These are phyloP conservation scores for Coleophoma crateriformis DNA, from an alignment of 2,329 filamentous ascomycete genomes.

Conservation along the genomic window DNA sequence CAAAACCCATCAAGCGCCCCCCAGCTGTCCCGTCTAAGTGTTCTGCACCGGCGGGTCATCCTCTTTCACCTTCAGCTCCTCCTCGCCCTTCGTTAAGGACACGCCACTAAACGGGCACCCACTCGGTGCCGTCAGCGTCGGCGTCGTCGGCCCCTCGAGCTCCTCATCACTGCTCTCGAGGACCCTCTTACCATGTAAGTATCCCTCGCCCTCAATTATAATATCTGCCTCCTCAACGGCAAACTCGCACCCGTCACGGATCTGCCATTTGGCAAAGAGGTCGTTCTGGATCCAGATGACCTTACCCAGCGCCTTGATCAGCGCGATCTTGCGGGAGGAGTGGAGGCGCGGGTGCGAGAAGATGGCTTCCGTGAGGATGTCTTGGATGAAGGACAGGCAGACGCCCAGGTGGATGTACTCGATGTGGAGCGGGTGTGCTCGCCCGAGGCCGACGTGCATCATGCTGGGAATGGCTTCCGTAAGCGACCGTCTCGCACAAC, in stretches of 20 bases:
- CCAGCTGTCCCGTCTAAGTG: neutral
- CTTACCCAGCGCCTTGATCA: conserved; percentile 73
- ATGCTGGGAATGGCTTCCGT: conserved; percentile 1
- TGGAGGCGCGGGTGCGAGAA: conserved; percentile 53
- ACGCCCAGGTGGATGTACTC: conserved; percentile 74
- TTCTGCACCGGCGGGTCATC: neutral
- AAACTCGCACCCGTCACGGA: conserved; percentile 25
- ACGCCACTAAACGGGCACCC: conserved; percentile 24
- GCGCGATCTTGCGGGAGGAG: conserved; percentile 62
- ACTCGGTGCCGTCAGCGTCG: conserved; percentile 5
- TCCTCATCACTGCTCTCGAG: conserved; percentile 34
- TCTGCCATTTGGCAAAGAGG: conserved; percentile 74
- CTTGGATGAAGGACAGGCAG: conserved; percentile 68
- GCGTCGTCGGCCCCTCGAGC: conserved; percentile 4
- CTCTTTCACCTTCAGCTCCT: conserved; percentile 9
- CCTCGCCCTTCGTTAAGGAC: conserved; percentile 11
- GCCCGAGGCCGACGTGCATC: conserved; percentile 61
- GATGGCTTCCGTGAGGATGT: conserved; percentile 70
- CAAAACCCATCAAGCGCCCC: too few relatives aligned
- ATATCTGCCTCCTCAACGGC: conserved; percentile 38
- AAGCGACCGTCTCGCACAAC: neutral
- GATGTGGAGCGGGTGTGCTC: conserved; percentile 54
- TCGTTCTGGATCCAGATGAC: conserved; percentile 86
- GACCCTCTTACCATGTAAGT: conserved; percentile 57
- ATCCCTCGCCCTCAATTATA: conserved; percentile 56